Evolutionary conservation across 176 grass and related monocot species (phyloP), one percentile per base, ranked within the genome.

Genomic region (Aegilops speltoides): DNA sequence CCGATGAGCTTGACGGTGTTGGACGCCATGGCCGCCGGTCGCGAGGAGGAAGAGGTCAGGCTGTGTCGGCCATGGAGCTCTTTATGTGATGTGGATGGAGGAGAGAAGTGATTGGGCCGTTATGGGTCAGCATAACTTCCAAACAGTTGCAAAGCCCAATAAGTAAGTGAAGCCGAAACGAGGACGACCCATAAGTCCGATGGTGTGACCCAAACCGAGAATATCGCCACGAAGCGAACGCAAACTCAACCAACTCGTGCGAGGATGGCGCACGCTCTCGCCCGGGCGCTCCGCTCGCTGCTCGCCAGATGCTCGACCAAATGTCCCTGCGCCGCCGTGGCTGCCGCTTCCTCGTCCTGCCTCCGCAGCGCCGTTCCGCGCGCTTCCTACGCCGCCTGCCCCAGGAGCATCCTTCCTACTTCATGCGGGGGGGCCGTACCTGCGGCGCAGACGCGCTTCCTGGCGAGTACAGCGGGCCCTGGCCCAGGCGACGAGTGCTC

Each of bases 1-100:
- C 95, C 95, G 80, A 94, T 94, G 66, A 97, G 91, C 87, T 91
- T 94, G 88, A 94, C 75, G 81, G 90, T 78, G 77, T 77, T 77
- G 77, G 89, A 88, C 77, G 86, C 85, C 89, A 91, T 91, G 28
- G 82, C 81, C 85, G 85, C 81, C 75, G 68, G 43, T 73, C 48
- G 11, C 37, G 41, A 17, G 7, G n/a, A 26, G 16, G 63, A 3
- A 23, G 72, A 45, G 41, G 79, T 60, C 7, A 40, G 14, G 14
- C 56, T 7, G 56, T 22, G 56, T 59, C 19, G 56, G 56, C 50
- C 16, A 54, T 54, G 50, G 50, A 54, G 50, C 48, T 52, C 50
- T 54, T 54, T 54, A 54, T 31, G 31, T 31, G 31, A 31, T 31
- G 31, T 54, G 16, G 50, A 54, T 54, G 48, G 48, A 50, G 46